These are phyloP conservation scores for Loxodes magnus DNA, from an alignment of 73 alveolate species.

Conservation along the genomic window DNA sequence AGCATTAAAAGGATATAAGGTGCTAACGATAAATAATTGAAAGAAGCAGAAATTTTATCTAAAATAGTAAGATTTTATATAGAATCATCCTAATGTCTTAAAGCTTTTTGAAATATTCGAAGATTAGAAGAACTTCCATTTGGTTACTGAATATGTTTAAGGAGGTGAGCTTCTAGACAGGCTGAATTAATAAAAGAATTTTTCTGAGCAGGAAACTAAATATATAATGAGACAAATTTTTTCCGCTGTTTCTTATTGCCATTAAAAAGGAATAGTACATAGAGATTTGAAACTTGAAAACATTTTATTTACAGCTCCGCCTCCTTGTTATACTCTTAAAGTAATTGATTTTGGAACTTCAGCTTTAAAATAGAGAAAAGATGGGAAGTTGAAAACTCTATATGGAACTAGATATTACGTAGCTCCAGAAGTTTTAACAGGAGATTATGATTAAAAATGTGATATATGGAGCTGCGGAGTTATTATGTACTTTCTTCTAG, in stretches of 20 bases:
- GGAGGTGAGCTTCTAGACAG: no score
- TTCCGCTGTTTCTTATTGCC: slow-evolving; percentile 50
- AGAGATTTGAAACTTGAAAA: slow-evolving; percentile 63
- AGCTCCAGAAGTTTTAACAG: slow-evolving; percentile 59
- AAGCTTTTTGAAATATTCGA: no score
- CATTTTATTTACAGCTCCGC: slow-evolving; percentile 28
- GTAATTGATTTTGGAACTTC: slow-evolving; percentile 84
- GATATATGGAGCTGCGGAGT: slow-evolving; percentile 86
- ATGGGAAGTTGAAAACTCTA: slow-evolving; percentile 40
- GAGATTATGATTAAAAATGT: slow-evolving; percentile 51
- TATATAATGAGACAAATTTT: no score
- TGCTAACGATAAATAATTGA: no score
- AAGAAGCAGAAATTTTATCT: no score
- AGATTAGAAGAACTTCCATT: no score
- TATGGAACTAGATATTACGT: slow-evolving; percentile 72
- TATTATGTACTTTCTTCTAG: slow-evolving; percentile 58
- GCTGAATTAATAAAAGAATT: no score
- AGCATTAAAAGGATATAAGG: no score
- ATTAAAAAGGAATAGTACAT: slow-evolving; percentile 24
- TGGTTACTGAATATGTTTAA: no score
- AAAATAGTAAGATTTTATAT: no score
- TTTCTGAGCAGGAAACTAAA: no score
- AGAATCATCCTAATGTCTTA: no score
- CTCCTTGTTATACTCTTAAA: slow-evolving; percentile 22
- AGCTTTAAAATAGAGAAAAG: slow-evolving; percentile 17